Evolutionary conservation across 768 basidiomycete genomes (phyloP), one percentile per base, ranked within the genome.

Genomic region (Gymnopilus junonius): DNA sequence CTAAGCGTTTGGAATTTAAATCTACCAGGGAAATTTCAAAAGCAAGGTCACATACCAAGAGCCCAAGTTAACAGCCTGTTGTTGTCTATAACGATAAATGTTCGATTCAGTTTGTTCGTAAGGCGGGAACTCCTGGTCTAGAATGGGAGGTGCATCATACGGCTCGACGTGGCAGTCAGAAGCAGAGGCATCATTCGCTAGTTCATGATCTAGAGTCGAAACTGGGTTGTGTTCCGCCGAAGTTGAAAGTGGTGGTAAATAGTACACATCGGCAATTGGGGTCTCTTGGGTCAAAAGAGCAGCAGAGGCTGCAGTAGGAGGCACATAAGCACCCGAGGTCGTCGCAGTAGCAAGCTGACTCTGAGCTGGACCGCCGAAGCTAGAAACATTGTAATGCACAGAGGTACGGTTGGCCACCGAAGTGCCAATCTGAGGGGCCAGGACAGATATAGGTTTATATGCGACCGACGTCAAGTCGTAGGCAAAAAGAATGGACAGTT

Each of bases 1-100:
- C 87, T 89, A 34, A 42, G 55, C 7, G 12, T 27, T n/a, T 11
- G 17, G 4, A n/a, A 15, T 8, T 2, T 29, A 15, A 32, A 6
- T n/a, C 1, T 58, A 53, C 17, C 39, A 39, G 7, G 39, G 17
- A 27, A 8, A 43, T 37, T n/a, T 37, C 3, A 27, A 55, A 55
- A 3, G 4, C 25, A 40, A 29, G 23, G 29, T 3, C 8, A 62
- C 73, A 42, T 54, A 87, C 88, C 86, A 88, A 4, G 86, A 87
- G 4, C 89, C 87, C 10, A 90, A 70, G 68, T 91, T 90, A 15
- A 90, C 88, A 6, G 82, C 80, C 56, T 83, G 83, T 65, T 90
- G 89, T 67, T 85, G 84, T 50, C 88, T 75, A 65, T 90, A 89
- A 6, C 88, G 82, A 66, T 82, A 87, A 2, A 89, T 72, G 40